Base-by-base conservation (phyloP, 2,329 filamentous ascomycete genomes). In the Amauroascus niger region DNA sequence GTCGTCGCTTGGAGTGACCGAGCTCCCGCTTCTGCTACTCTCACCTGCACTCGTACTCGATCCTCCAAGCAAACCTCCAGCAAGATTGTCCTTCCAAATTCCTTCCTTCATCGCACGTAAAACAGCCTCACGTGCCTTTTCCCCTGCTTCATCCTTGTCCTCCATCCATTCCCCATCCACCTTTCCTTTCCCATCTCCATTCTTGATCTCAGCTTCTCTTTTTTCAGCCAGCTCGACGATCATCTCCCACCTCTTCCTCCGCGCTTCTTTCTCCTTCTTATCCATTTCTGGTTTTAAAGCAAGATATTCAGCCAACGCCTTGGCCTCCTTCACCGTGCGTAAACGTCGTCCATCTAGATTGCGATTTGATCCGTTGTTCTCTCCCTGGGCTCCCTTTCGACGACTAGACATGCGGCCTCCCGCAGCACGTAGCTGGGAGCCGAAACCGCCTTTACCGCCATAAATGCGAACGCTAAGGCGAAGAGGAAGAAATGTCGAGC, bases 201-300 rank as follows among this genome's bases (percentile, higher is more conserved):
- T 82, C 68, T 81, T 84, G 49, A 96, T 80, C 64, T 95, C 90
- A 33, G 88, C 84, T 63, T 95, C 86, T 61, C 83, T 85, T 57
- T 82, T 79, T 67, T 97, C 91, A 0, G 93, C 84, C 55, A 84
- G 78, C 47, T 91, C 86, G 11, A 97, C 85, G 53, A 97, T 86
- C 64, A 90, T 81, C 68, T 95, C 84, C 88, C 89, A 95, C 46
- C 90, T 76, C 69, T 63, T 82, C 44, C 86, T 79, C 46, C 89
- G 81, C 70, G 86, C 85, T 66, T 96, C 90, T 64, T 89, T 91
- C 68, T 97, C 89, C 66, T 88, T 88, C 70, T 85, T 83, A 59
- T 96, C 93, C 91, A 98, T 96, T 57, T 96, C 91, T 0, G 94
- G 93, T 67, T 97, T 96, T 61, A 95, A 87, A 1, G 90, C 88